Conservation (phyloP, 495 filamentous ascomycete species). For the Xylaria palmicola region DNA sequence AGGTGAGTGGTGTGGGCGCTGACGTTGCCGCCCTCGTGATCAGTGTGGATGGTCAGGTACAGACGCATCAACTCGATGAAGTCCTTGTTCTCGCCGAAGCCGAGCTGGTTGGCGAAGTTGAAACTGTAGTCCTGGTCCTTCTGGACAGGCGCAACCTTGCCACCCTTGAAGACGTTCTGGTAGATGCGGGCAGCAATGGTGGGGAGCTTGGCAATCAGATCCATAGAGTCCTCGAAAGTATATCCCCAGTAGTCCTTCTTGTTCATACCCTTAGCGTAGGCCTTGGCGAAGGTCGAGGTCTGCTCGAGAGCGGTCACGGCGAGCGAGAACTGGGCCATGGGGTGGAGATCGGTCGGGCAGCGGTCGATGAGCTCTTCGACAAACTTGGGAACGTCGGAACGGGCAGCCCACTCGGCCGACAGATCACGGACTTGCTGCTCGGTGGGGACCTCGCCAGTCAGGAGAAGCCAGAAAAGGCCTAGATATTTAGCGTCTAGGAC, state of each 20-base stretch:
- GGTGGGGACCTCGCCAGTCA: slow-evolving; percentile 94
- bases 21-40: slow-evolving; percentile 99
- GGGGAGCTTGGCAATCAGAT: slow-evolving; percentile 98
- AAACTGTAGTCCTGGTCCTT: slow-evolving; percentile 98
- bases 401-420: slow-evolving; percentile 97
- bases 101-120: slow-evolving; percentile 99
- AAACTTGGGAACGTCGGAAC: slow-evolving; percentile 93
- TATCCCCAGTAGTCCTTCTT: slow-evolving; percentile 99
- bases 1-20: slow-evolving; percentile 97
- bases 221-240: slow-evolving; percentile 99
- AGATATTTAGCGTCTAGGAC: slow-evolving; percentile 22
- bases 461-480: slow-evolving; percentile 98
- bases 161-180: slow-evolving; percentile 99
- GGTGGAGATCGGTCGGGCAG: slow-evolving; percentile 96
- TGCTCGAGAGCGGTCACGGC: slow-evolving; percentile 97
- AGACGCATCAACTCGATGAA: slow-evolving; percentile 97
- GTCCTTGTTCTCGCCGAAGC: slow-evolving; percentile 91
- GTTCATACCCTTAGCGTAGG: slow-evolving; percentile 96
- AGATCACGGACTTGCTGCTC: slow-evolving; percentile 97
- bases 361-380: slow-evolving; percentile 99
- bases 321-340: slow-evolving; percentile 98
- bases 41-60: slow-evolving; percentile 98
- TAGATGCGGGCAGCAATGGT: slow-evolving; percentile 98
- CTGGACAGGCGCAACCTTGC: slow-evolving; percentile 92
- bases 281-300: slow-evolving; percentile 94